Base-by-base conservation (phyloP, 169 alveolate species). In the Plasmodium vinckei region DNA sequence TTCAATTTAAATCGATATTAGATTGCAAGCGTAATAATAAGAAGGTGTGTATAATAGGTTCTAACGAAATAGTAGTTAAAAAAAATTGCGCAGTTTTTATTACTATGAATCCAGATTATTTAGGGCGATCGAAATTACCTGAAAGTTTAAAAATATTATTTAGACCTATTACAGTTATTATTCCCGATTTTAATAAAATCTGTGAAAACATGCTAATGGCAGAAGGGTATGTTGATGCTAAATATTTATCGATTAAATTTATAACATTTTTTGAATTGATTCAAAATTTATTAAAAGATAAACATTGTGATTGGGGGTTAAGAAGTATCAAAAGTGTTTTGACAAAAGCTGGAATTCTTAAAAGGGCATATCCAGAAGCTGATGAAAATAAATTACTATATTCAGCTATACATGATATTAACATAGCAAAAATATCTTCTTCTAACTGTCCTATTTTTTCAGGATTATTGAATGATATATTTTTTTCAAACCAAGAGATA, bases 251-350 rank as follows among this genome's bases (percentile, higher is more conserved):
- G 17, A 92, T 96, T 70, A 98, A 98, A 92, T 98, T 98, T 94
- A 96, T 97, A 17, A 95, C 97, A 46, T 96, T 98, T 87, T 98
- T 97, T 79, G 95, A 97, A 53, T 89, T 98, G 87, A 95, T 98
- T 87, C 95, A 94, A 89, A 98, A 96, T 91, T 91, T 98, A 77
- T 95, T 98, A 70, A 97, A 97, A 88, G 96, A 97, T 72, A 92
- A 94, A 87, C 99, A 98, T 89, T 98, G 97, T 87, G 99, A 98
- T 96, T 98, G 99, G 99, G 99, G 99, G 46, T 96, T 98, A 73
- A 96, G 99, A 69, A 99, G 99, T 82, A 97, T 97, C 91, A 98
- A 98, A 92, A 96, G 98, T 15, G 99, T 98, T 89, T 88, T 98
- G 77, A 98, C 97, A 63, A 98, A 97, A 56, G 99, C 99, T 12